These are phyloP conservation scores for Rhizopus arrhizus DNA, from an alignment of 371 early-diverging fungal species.

Conservation along the genomic window DNA sequence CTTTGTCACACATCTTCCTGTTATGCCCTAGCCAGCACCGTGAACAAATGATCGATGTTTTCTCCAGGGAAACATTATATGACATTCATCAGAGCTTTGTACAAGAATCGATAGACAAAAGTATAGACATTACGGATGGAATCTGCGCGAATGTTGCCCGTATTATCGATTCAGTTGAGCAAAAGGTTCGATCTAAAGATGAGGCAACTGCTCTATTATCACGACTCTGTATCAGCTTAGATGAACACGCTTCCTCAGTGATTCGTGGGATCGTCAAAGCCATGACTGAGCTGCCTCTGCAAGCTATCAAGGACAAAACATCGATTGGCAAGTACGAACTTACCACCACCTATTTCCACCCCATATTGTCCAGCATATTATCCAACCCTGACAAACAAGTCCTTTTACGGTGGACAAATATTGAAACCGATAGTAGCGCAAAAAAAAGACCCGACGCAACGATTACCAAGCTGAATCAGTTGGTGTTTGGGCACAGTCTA, in stretches of 20 bases:
- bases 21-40: slow-evolving; percentile 22
- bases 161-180: slow-evolving; percentile 14
- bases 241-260: slow-evolving; percentile 21
- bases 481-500: slow-evolving; percentile 22
- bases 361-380: slow-evolving; percentile 14
- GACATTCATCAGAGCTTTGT: slow-evolving; percentile 19
- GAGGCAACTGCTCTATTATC: slow-evolving; percentile 17
- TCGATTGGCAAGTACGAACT: slow-evolving; percentile 11
- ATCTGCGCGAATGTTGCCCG: slow-evolving; percentile 16
- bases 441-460: slow-evolving; percentile 23
- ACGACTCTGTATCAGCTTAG: slow-evolving; percentile 15
- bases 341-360: slow-evolving; percentile 12
- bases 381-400: slow-evolving; percentile 13
- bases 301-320: slow-evolving; percentile 16
- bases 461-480: slow-evolving; percentile 17
- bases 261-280: slow-evolving; percentile 17
- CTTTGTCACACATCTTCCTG: slow-evolving; percentile 22
- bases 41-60: slow-evolving; percentile 16
- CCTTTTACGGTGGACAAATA: slow-evolving; percentile 17
- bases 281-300: slow-evolving; percentile 18
- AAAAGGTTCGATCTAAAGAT: slow-evolving; percentile 15
- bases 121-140: slow-evolving; percentile 17
- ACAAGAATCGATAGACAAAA: slow-evolving; percentile 18
- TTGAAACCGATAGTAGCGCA: slow-evolving; percentile 22
- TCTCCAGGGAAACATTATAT: slow-evolving; percentile 13